Evolutionary conservation across 2,329 filamentous ascomycete species (phyloP).

Genomic region (Pseudophaeomoniella oleicola): DNA sequence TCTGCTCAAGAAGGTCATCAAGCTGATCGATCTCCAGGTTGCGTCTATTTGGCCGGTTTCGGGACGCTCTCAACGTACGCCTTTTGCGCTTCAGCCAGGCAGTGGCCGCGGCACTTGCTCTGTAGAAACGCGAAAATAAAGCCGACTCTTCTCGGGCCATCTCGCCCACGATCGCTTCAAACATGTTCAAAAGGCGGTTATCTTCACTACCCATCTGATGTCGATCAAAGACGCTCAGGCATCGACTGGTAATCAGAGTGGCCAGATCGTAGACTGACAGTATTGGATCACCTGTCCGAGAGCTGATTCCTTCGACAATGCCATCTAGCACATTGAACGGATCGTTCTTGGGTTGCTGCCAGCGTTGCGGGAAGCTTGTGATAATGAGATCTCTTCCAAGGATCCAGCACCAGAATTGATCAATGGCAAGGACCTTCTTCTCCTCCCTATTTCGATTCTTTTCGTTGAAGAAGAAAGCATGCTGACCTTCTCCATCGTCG

Average conservation of each 20-base stretch:
- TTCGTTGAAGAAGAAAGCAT: too few relatives aligned
- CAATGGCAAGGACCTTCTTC: slow-evolving; percentile 45
- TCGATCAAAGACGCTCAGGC: slow-evolving; percentile 46
- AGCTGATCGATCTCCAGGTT: background rate
- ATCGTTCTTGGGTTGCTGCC: slow-evolving; percentile 26
- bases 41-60: background rate
- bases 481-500: too few relatives aligned
- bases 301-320: slow-evolving; percentile 51
- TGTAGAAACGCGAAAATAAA: slow-evolving; percentile 46
- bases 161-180: slow-evolving; percentile 46
- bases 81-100: slow-evolving; percentile 31
- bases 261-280: slow-evolving; percentile 48
- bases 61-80: too few relatives aligned
- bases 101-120: slow-evolving; percentile 41
- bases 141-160: slow-evolving; percentile 39
- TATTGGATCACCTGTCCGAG: slow-evolving; percentile 45
- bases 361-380: slow-evolving; percentile 43
- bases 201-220: slow-evolving; percentile 43
- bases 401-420: slow-evolving; percentile 55
- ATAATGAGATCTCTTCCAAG: slow-evolving; percentile 44
- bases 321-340: slow-evolving; percentile 48
- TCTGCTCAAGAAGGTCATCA: too few relatives aligned
- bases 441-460: too few relatives aligned
- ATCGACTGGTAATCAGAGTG: slow-evolving; percentile 44
- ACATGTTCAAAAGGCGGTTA: slow-evolving; percentile 54